Evolutionary conservation across 306 rosid species (phyloP).

Genomic region (Dryas drummondii): DNA sequence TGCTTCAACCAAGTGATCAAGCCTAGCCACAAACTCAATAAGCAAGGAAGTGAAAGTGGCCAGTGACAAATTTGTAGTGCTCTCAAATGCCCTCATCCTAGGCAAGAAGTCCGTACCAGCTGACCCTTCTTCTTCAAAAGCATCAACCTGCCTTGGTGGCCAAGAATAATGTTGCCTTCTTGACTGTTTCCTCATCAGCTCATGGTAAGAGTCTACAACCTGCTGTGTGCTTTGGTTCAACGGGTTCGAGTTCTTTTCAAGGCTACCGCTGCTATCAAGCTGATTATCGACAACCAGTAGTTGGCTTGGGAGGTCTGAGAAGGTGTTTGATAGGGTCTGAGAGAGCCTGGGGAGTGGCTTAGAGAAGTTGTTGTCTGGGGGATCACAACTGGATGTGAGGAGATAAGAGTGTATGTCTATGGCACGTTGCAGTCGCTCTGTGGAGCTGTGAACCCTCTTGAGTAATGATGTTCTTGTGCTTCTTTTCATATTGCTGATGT

Average conservation of each 20-base stretch:
- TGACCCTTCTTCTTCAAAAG: conserved; percentile 50
- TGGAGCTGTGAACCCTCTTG: conserved; percentile 48
- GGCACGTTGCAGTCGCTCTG: conserved; percentile 56
- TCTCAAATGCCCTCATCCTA: conserved; percentile 50
- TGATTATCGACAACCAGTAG: conserved; percentile 7
- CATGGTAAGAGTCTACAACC: conserved; percentile 37
- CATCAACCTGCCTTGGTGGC: conserved; percentile 56
- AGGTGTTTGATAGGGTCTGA: conserved; percentile 27
- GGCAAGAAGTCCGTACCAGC: conserved; percentile 33
- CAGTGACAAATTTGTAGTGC: conserved; percentile 58
- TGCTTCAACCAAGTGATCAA: conserved; percentile 67
- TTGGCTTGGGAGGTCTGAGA: conserved; percentile 17
- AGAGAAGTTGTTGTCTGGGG: conserved; percentile 28
- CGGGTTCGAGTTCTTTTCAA: conserved; percentile 23
- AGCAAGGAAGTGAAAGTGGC: conserved; percentile 64
- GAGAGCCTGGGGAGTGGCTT: conserved; percentile 40
- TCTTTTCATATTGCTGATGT: conserved; percentile 50
- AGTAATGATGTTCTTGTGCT: conserved; percentile 34
- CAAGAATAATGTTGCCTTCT: conserved; percentile 66
- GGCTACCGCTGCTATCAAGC: conserved; percentile 19
- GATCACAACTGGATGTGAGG: conserved; percentile 38
- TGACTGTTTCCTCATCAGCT: conserved; percentile 47
- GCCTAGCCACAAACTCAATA: conserved; percentile 73
- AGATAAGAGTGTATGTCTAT: conserved; percentile 56
- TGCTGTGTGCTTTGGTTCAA: conserved; percentile 18